A percentile compares a stretch with the other conserved stretches of the same genome.
Conservation (phyloP, 441 rosid species). For the Adansonia grandidieri region DNA sequence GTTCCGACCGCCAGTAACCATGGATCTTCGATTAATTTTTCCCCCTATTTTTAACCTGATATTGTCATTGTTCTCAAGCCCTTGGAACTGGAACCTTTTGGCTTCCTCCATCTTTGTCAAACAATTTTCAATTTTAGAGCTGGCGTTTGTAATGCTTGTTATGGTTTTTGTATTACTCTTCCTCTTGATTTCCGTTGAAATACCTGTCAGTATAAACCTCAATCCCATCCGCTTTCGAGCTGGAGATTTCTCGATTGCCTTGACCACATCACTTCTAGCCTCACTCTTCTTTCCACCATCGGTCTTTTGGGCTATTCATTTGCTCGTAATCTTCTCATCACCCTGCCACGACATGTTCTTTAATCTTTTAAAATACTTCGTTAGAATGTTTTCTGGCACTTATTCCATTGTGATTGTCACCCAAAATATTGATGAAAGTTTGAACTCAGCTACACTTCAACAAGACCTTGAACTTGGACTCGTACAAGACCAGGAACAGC, state of each 20-base stretch:
- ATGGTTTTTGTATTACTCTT: neutral
- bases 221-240: neutral
- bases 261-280: neutral
- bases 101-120: neutral
- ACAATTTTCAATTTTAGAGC: neutral
- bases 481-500: no score
- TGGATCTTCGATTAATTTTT: no score
- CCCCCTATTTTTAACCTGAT: neutral
- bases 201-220: neutral
- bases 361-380: neutral
- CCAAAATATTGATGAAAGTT: no score
- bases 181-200: neutral
- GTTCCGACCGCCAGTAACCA: no score
- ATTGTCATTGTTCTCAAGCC: neutral
- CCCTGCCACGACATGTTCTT: neutral
- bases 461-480: no score
- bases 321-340: neutral
- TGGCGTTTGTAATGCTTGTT: neutral
- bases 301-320: neutral
- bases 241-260: neutral
- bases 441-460: no score
- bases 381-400: no score
- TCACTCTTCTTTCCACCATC: neutral
- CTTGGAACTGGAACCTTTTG: neutral
- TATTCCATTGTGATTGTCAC: no score